A percentile compares a stretch with the other conserved stretches of the same genome.
These are phyloP conservation scores for Thelonectria rubi DNA, from an alignment of 2,329 filamentous ascomycete species.

Conservation along the genomic window DNA sequence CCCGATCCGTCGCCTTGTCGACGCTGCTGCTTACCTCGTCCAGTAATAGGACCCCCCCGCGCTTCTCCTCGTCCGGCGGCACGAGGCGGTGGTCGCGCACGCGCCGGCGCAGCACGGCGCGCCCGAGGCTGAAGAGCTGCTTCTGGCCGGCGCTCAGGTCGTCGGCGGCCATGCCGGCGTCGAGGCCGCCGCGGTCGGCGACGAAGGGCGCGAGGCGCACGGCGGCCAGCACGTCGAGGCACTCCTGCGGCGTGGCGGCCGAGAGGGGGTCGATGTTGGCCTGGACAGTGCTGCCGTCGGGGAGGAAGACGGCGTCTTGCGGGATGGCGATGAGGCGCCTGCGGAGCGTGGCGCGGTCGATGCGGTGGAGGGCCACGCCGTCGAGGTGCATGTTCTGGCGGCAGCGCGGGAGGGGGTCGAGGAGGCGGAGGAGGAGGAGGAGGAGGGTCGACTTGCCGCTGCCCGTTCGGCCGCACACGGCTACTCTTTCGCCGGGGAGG, in stretches of 20 bases:
- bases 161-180: conserved; percentile 54
- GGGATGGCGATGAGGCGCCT: conserved; percentile 60
- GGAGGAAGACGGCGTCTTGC: conserved; percentile 63
- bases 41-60: conserved; percentile 48
- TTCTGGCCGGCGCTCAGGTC: conserved; percentile 67
- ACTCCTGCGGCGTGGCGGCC: conserved; percentile 45
- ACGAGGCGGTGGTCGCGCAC: conserved; percentile 31
- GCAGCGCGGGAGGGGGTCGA: conserved; percentile 48
- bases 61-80: conserved; percentile 20
- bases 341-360: conserved; percentile 56
- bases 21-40: conserved; percentile 56
- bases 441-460: conserved; percentile 57
- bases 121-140: conserved; percentile 70
- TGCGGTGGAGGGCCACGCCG: conserved; percentile 44
- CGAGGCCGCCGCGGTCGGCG: conserved; percentile 46
- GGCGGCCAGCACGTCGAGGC: conserved; percentile 46
- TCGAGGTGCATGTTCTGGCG: conserved; percentile 54
- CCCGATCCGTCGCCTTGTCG: conserved; percentile 52
- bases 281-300: conserved; percentile 52
- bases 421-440: conserved; percentile 51
- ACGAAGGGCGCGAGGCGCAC: conserved; percentile 49
- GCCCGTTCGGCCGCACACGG: conserved; percentile 50
- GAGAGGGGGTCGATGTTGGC: conserved; percentile 55
- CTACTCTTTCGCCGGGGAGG: conserved; percentile 46
- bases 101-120: conserved; percentile 60